Percentiles rank a stretch among this genome's conserved stretches.
These are phyloP conservation scores for Malus orientalis DNA, from an alignment of 306 rosid species.

Conservation along the genomic window DNA sequence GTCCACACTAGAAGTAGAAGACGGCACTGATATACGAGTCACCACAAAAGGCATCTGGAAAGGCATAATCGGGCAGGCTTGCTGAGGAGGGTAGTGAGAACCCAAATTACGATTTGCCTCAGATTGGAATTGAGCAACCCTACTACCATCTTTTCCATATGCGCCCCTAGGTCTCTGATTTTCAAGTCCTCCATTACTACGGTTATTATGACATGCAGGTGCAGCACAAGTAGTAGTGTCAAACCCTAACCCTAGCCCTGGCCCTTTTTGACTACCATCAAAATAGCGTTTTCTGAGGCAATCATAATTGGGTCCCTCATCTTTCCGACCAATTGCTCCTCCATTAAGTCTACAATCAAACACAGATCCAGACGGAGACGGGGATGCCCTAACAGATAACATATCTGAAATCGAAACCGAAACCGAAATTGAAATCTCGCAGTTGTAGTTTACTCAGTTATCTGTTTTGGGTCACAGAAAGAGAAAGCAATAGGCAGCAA, in stretches of 20 bases:
- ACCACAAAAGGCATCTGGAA: constrained; percentile 18
- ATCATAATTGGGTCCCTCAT: not conserved
- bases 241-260: no score
- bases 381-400: not conserved
- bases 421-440: no score
- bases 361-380: not conserved
- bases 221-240: no score
- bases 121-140: constrained; percentile 26
- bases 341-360: not conserved
- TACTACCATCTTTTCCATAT: not conserved
- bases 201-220: no score
- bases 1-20: constrained; percentile 29
- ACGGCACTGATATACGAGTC: not conserved
- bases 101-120: constrained; percentile 27
- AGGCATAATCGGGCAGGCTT: constrained; percentile 41
- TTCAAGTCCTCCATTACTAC: no score
- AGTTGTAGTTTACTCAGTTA: no score
- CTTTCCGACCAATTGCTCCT: no score
- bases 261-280: not conserved
- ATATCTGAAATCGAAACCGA: not conserved
- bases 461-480: no score
- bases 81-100: constrained; percentile 32
- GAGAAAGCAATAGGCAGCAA: no score
- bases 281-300: not conserved
- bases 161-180: not conserved